phyloP scores from a whole-genome alignment of 768 basidiomycete species.

The Termitomyces sp. region DNA sequence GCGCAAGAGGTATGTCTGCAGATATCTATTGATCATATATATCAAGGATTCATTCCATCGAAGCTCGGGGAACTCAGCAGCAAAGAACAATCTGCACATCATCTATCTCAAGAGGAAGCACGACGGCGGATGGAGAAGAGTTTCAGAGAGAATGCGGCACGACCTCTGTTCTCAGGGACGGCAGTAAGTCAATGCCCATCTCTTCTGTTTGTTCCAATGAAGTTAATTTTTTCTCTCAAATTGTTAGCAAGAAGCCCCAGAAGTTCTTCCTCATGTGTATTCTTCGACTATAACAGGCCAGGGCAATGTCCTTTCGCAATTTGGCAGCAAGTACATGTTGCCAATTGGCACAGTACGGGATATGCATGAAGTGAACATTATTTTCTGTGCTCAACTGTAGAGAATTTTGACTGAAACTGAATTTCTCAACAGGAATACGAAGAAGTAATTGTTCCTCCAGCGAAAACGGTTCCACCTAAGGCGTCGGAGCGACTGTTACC shows the following conservation, averaged over 20 bases:
- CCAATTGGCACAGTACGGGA: conserved; percentile 79
- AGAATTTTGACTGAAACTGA: background rate
- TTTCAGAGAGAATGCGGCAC: conserved; percentile 57
- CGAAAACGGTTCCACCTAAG: conserved; percentile 72
- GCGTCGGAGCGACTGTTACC: conserved; percentile 66
- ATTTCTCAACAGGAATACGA: conserved; percentile 63
- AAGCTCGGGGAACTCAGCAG: conserved; percentile 6
- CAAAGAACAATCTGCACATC: conserved; percentile 3
- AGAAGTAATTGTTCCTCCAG: conserved; percentile 88
- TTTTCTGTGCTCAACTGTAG: background rate
- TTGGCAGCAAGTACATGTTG: conserved; percentile 75
- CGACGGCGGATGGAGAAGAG: conserved; percentile 60
- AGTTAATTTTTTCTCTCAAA: background rate
- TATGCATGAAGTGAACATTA: conserved; percentile 55
- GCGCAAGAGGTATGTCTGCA: conserved; percentile 30
- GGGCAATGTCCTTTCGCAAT: conserved; percentile 65
- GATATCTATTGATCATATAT: background rate
- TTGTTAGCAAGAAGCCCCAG: conserved; percentile 47
- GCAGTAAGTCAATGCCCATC: conserved; percentile 38
- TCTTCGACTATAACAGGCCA: conserved; percentile 57
- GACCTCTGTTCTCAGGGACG: conserved; percentile 59
- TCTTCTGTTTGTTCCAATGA: background rate
- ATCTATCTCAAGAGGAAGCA: conserved; percentile 43
- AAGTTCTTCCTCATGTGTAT: conserved; percentile 87
- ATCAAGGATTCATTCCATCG: background rate